Conservation (phyloP, 2,329 filamentous ascomycete species). For the Botrytis fabae region DNA sequence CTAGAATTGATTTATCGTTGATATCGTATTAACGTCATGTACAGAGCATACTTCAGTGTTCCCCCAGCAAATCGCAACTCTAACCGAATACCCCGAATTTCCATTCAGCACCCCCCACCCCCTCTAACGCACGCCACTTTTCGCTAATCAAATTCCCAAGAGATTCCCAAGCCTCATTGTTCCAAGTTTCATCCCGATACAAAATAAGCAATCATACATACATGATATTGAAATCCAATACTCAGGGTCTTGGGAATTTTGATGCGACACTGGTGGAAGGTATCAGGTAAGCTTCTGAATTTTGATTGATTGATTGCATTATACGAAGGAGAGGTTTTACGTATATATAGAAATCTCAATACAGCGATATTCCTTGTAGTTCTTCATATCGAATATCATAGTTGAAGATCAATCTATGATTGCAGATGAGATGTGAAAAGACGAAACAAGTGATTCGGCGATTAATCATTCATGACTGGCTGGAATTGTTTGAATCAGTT, state of each 20-base stretch:
- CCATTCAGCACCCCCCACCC: background rate
- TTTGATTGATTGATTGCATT: too few species aligned
- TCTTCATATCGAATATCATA: background rate
- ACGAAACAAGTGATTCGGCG: background rate
- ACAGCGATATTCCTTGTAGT: background rate
- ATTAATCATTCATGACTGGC: background rate
- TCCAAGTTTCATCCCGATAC: background rate
- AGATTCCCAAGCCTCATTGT: background rate
- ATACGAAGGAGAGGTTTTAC: background rate
- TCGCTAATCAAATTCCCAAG: background rate
- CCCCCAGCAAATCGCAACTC: background rate
- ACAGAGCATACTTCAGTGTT: too few species aligned
- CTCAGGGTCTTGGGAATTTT: background rate
- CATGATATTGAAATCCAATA: background rate
- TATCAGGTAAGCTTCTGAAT: background rate
- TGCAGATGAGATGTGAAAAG: background rate
- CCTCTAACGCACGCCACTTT: background rate
- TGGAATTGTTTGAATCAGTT: background rate
- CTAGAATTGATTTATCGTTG: background rate
- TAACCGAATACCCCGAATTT: background rate
- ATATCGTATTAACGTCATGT: background rate
- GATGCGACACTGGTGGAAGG: background rate
- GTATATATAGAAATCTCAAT: background rate
- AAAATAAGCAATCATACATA: slow-evolving; percentile 2
- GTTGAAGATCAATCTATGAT: too few species aligned